Percentiles rank a stretch among this genome's conserved stretches.
phyloP scores from a whole-genome alignment of 2,329 filamentous ascomycete genomes.

The Pseudohalonectria lignicola region DNA sequence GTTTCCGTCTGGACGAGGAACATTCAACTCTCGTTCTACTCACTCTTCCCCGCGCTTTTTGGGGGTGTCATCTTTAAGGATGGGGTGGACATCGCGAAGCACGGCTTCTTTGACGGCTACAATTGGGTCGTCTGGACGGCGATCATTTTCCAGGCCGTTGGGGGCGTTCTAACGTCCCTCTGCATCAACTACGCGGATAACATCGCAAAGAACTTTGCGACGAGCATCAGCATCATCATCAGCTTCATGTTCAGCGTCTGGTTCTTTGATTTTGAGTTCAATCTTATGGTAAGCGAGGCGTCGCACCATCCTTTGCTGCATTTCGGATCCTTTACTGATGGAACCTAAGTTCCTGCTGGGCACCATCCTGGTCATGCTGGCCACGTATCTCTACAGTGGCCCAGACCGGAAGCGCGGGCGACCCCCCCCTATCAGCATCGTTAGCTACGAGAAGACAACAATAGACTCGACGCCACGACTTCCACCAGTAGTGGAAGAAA shows the following conservation, averaged over 20 bases:
- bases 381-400: conserved; percentile 77
- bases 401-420: conserved; percentile 49
- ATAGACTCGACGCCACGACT: conserved; percentile 35
- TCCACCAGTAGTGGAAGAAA: not conserved
- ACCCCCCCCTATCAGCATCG: conserved; percentile 57
- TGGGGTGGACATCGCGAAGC: conserved; percentile 67
- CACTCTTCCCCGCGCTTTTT: conserved; percentile 78
- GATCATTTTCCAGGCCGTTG: conserved; percentile 70
- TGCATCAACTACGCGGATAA: conserved; percentile 79
- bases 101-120: conserved; percentile 92
- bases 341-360: conserved; percentile 60
- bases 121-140: conserved; percentile 85
- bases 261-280: conserved; percentile 73
- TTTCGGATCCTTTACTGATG: not conserved
- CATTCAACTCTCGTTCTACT: conserved; percentile 90
- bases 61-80: conserved; percentile 82
- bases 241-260: conserved; percentile 77
- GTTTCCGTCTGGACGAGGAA: conserved; percentile 90
- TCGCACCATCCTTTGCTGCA: not conserved
- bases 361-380: conserved; percentile 64
- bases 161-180: conserved; percentile 73
- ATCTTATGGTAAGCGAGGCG: conserved; percentile 49
- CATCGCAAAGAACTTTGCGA: conserved; percentile 89
- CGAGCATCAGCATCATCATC: conserved; percentile 81
- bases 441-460: conserved; percentile 65